phyloP scores from a whole-genome alignment of 2,329 filamentous ascomycete genomes.

The Xylaria hypoxylon region DNA sequence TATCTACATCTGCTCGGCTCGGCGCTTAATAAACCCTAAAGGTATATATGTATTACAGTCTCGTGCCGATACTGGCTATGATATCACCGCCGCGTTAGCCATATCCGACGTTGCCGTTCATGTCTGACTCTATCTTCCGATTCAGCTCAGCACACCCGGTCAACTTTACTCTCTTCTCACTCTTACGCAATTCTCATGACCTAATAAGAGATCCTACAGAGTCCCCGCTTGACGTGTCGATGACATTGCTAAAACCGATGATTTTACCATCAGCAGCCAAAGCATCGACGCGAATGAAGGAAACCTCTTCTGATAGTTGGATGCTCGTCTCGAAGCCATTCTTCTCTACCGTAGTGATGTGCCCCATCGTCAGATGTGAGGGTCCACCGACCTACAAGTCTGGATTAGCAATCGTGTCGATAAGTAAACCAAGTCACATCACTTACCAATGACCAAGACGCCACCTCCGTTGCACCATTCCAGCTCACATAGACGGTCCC shows the following conservation, averaged over 20 bases:
- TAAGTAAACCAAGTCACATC: background rate
- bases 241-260: constrained; percentile 39
- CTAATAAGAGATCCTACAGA: constrained; percentile 38
- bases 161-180: background rate
- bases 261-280: constrained; percentile 32
- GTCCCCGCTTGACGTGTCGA: constrained; percentile 40
- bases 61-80: background rate
- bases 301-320: constrained; percentile 11
- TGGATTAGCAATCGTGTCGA: background rate
- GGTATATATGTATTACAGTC: background rate
- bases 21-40: constrained; percentile 7
- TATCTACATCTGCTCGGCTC: constrained; percentile 1
- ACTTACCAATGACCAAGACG: constrained; percentile 48
- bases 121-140: background rate
- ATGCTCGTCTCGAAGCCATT: constrained; percentile 43
- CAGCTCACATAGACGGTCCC: constrained; percentile 55
- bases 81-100: background rate
- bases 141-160: background rate
- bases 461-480: constrained; percentile 60
- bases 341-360: constrained; percentile 30
- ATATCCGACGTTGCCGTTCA: background rate
- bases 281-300: constrained; percentile 41
- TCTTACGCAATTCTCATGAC: background rate
- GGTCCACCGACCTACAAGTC: constrained; percentile 36
- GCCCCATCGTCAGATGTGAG: constrained; percentile 31